These are phyloP conservation scores for Medicago arabica DNA, from an alignment of 306 rosid genomes.

Conservation along the genomic window DNA sequence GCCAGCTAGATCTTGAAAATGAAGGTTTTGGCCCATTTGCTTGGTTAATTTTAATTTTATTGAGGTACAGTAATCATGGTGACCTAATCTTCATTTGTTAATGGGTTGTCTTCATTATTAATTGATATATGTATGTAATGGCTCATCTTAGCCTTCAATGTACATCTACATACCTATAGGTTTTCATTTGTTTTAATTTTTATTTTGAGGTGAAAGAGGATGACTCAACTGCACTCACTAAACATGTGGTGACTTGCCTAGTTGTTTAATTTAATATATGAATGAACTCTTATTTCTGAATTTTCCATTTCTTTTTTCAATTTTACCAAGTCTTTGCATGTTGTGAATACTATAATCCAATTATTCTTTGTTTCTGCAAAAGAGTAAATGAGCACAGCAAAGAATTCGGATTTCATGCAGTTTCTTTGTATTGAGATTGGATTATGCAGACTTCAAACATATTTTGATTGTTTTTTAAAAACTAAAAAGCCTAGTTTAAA, in stretches of 20 bases:
- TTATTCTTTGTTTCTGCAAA: background rate
- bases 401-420: too few species aligned
- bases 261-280: conserved; percentile 26
- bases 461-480: too few species aligned
- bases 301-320: background rate
- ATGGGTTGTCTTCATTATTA: conserved; percentile 22
- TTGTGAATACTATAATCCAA: background rate
- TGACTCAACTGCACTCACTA: conserved; percentile 16
- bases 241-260: conserved; percentile 12
- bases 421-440: too few species aligned
- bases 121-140: conserved; percentile 2
- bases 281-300: conserved; percentile 4
- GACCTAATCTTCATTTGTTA: conserved; percentile 21
- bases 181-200: background rate
- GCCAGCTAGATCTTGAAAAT: conserved; percentile 13
- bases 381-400: background rate
- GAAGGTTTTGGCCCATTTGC: background rate
- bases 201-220: conserved; percentile 23
- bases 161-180: conserved; percentile 44
- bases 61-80: background rate
- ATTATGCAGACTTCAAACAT: too few species aligned
- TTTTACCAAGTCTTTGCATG: background rate
- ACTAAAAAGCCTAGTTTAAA: too few species aligned
- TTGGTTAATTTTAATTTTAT: background rate
- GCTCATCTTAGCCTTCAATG: conserved; percentile 42